Percentiles rank a stretch among this genome's conserved stretches.
These are phyloP conservation scores for Cercospora berteroae DNA, from an alignment of 2,329 filamentous ascomycete species.

Conservation along the genomic window DNA sequence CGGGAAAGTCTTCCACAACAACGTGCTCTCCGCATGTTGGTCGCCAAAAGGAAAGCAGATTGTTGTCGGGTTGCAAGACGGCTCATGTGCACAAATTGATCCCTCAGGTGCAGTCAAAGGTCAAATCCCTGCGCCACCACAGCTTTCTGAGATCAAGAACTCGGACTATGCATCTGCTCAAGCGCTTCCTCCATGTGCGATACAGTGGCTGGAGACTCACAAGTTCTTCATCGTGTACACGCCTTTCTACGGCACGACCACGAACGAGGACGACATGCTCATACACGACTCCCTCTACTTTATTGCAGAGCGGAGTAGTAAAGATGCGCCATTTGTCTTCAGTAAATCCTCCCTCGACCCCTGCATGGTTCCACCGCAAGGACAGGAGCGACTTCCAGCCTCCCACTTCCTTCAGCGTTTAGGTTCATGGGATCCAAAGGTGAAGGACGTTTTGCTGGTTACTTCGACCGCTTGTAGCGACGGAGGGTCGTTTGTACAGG, in stretches of 20 bases:
- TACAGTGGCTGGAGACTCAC: conserved; percentile 77
- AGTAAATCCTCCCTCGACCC: conserved; percentile 69
- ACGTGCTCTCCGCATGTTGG: conserved; percentile 85
- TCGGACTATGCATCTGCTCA: conserved; percentile 38
- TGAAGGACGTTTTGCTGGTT: conserved; percentile 79
- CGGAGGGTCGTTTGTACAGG: conserved; percentile 67
- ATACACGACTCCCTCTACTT: conserved; percentile 68
- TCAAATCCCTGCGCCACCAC: conserved; percentile 73
- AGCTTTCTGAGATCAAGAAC: conserved; percentile 48
- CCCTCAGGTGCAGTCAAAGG: conserved; percentile 75
- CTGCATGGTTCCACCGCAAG: conserved; percentile 60
- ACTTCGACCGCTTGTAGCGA: conserved; percentile 78
- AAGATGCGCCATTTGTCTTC: conserved; percentile 62
- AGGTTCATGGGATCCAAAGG: conserved; percentile 72
- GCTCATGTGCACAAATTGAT: conserved; percentile 78
- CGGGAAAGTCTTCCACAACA: conserved; percentile 64
- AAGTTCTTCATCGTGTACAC: conserved; percentile 72
- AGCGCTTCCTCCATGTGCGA: conserved; percentile 46
- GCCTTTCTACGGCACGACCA: conserved; percentile 39
- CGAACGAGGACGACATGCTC: conserved; percentile 20
- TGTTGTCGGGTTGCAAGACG: conserved; percentile 79
- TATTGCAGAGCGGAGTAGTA: conserved; percentile 67
- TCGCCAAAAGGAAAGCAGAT: conserved; percentile 91
- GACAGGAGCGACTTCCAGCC: conserved; percentile 58
- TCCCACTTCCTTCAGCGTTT: conserved; percentile 77